A percentile compares a stretch with the other conserved stretches of the same genome.
These are phyloP conservation scores for Aureobasidium pullulans DNA, from an alignment of 2,329 filamentous ascomycete species.

Conservation along the genomic window DNA sequence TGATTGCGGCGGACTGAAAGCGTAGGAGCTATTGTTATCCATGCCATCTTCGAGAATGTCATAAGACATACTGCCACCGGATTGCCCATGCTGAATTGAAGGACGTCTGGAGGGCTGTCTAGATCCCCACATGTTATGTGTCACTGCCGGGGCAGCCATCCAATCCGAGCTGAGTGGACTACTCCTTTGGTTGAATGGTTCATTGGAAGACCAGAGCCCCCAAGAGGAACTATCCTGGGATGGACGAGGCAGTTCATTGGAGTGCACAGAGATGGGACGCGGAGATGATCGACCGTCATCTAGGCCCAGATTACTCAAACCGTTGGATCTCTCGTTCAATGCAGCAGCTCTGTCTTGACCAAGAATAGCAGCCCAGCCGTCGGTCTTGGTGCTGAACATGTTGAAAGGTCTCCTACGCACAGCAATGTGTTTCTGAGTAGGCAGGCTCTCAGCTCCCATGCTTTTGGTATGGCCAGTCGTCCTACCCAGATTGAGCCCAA, in stretches of 20 bases:
- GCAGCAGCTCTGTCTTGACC: constrained; percentile 30
- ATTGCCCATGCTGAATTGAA: constrained; percentile 70
- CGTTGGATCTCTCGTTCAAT: neutral
- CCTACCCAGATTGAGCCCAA: constrained; percentile 37
- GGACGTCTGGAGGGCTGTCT: constrained; percentile 71
- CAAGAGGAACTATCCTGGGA: constrained; percentile 62
- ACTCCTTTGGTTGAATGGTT: constrained; percentile 43
- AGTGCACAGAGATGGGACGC: constrained; percentile 46
- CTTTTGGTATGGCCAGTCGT: constrained; percentile 3
- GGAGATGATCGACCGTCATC: constrained; percentile 36
- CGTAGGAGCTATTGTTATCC: constrained; percentile 41
- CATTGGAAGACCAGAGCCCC: constrained; percentile 56
- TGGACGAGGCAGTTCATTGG: constrained; percentile 62
- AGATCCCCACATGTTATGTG: constrained; percentile 39
- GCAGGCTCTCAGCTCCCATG: constrained; percentile 15
- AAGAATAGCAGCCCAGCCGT: constrained; percentile 40
- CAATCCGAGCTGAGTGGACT: constrained; percentile 48
- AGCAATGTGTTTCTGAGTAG: constrained; percentile 28
- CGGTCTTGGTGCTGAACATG: constrained; percentile 46
- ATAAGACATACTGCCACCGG: constrained; percentile 50
- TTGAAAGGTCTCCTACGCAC: constrained; percentile 42
- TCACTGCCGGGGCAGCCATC: constrained; percentile 31
- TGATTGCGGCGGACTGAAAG: constrained; percentile 39
- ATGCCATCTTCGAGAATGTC: constrained; percentile 45
- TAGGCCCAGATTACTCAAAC: neutral